These are phyloP conservation scores for Neofusicoccum sp. DNA, from an alignment of 2,329 filamentous ascomycete species.

Conservation along the genomic window DNA sequence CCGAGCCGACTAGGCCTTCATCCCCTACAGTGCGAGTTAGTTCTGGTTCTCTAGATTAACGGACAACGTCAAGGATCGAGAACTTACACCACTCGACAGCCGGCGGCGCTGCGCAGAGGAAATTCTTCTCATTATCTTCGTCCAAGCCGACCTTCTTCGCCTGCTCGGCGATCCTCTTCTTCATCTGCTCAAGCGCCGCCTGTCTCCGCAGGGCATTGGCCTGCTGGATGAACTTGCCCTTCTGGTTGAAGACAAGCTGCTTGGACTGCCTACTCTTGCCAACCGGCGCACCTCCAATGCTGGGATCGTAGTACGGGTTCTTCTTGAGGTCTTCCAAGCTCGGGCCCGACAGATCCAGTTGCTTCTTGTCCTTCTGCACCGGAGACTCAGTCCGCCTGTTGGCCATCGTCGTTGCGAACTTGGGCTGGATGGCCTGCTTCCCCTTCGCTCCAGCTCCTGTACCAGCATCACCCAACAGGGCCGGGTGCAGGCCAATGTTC, in stretches of 20 bases:
- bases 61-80: too few relatives aligned
- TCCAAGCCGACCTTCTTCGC: conserved; percentile 90
- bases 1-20: conserved; percentile 75
- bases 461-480: conserved; percentile 51
- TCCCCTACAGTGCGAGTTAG: conserved; percentile 64
- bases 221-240: conserved; percentile 96
- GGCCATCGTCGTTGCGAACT: conserved; percentile 55
- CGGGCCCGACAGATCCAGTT: conserved; percentile 57
- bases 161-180: conserved; percentile 84
- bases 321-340: conserved; percentile 58
- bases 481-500: conserved; percentile 75
- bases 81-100: conserved; percentile 83
- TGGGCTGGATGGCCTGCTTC: conserved; percentile 47
- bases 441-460: conserved; percentile 45
- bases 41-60: too few relatives aligned
- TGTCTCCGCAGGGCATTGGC: conserved; percentile 85
- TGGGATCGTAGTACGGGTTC: conserved; percentile 84
- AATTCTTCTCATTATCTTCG: conserved; percentile 89
- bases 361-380: conserved; percentile 46
- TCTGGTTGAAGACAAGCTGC: conserved; percentile 85
- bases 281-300: conserved; percentile 54
- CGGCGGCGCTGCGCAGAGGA: conserved; percentile 78
- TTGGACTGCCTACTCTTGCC: conserved; percentile 68
- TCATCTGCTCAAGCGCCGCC: conserved; percentile 88
- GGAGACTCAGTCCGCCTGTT: conserved; percentile 52